Conservation (phyloP, 73 alveolate species). For the Durusdinium trenchii region DNA sequence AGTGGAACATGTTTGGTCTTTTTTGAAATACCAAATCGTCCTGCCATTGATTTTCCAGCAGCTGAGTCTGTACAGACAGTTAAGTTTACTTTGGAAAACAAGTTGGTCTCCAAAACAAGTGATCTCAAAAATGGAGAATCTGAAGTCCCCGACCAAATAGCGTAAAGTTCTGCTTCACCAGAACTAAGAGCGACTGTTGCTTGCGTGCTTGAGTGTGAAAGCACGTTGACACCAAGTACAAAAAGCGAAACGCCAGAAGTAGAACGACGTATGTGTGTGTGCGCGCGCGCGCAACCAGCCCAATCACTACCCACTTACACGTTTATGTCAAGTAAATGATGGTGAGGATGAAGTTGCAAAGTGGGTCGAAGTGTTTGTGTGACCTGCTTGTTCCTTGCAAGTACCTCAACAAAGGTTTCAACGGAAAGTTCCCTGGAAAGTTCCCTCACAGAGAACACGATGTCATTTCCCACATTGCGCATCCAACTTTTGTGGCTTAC, state of each 20-base stretch:
- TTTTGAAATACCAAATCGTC: too few relatives aligned
- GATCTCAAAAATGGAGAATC: neutral
- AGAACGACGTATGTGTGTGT: too few relatives aligned
- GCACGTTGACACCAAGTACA: neutral
- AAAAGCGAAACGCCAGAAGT: neutral
- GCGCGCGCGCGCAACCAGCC: neutral
- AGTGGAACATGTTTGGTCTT: too few relatives aligned
- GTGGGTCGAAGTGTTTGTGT: neutral
- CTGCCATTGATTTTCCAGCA: too few relatives aligned
- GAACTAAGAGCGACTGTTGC: neutral
- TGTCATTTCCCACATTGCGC: neutral
- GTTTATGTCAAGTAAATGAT: neutral
- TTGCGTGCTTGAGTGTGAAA: neutral
- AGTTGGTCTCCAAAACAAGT: neutral
- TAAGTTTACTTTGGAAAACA: neutral
- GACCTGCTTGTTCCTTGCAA: neutral
- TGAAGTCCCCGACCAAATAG: neutral
- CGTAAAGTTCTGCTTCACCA: constrained; percentile 22
- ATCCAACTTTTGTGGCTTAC: neutral
- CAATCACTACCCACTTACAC: neutral
- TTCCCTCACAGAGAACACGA: constrained; percentile 3
- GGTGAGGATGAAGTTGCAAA: neutral
- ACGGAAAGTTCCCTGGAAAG: neutral
- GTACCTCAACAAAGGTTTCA: neutral
- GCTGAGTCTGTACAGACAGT: too few relatives aligned